Conservation (phyloP, 2,329 filamentous ascomycete species). For the Aspergillus costaricaensis region DNA sequence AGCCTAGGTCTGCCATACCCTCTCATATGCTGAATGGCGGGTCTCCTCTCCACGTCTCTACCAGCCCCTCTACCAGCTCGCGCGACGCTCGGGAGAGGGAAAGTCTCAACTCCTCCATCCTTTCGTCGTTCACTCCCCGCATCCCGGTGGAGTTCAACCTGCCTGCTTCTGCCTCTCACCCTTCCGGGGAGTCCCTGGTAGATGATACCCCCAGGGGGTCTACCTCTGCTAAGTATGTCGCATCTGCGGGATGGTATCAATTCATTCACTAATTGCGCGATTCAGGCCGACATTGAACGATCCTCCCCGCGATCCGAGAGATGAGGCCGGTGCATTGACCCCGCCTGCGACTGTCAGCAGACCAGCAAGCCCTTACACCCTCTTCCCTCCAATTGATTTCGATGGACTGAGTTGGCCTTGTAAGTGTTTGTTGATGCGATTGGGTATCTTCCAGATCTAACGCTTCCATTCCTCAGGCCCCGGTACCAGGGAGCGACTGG, state of each 20-base stretch:
- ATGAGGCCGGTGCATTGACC: conserved; percentile 53
- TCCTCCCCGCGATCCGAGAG: conserved; percentile 55
- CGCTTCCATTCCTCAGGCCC: conserved; percentile 34
- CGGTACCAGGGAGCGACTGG: conserved; percentile 54
- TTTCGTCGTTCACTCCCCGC: conserved; percentile 55
- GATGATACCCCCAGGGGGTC: conserved; percentile 23
- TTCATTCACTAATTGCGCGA: not conserved
- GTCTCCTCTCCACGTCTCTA: conserved; percentile 53
- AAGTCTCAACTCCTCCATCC: conserved; percentile 60
- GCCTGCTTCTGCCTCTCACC: conserved; percentile 19
- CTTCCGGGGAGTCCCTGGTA: conserved; percentile 21
- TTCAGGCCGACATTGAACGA: conserved; percentile 45
- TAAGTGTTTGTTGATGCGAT: conserved; percentile 33
- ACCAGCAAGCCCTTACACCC: conserved; percentile 52
- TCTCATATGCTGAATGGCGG: conserved; percentile 59
- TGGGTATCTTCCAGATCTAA: conserved; percentile 11
- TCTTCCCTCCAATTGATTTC: conserved; percentile 54
- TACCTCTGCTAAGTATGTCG: conserved; percentile 28
- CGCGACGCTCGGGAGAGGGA: conserved; percentile 59
- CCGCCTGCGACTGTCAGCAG: conserved; percentile 55
- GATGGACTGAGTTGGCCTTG: conserved; percentile 56
- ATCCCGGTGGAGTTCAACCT: conserved; percentile 35
- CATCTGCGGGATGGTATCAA: not conserved
- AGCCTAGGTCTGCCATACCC: conserved; percentile 56
- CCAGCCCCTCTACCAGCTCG: conserved; percentile 49